Evolutionary conservation across 139 green algal species (phyloP).

Genomic region (Coelastrella sp.): DNA sequence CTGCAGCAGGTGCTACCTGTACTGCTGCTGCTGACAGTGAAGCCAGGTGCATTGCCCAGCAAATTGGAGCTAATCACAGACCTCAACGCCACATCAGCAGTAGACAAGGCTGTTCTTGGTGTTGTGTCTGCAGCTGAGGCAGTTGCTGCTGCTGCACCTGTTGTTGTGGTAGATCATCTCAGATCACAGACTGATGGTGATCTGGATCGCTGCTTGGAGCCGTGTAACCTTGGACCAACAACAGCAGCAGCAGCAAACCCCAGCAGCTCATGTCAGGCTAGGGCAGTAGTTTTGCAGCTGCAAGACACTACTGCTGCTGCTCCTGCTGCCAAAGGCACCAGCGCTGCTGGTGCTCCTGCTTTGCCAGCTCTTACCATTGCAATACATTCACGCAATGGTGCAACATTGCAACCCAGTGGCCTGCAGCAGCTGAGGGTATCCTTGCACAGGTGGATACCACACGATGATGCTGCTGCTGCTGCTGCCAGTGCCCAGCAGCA

Average conservation of each 20-base stretch:
- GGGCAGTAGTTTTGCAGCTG: background rate
- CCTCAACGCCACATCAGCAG: background rate
- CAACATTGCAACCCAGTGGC: background rate
- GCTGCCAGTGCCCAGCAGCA: conserved; percentile 5
- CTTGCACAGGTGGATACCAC: background rate
- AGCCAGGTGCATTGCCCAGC: background rate
- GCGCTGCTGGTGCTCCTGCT: background rate
- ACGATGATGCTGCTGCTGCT: conserved; percentile 5
- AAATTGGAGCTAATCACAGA: background rate
- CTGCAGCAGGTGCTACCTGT: background rate
- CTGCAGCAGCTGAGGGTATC: background rate
- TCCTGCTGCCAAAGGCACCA: background rate
- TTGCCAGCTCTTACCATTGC: background rate
- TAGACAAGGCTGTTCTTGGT: background rate
- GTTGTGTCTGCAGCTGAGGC: background rate
- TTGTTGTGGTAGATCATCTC: background rate
- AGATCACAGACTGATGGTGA: background rate
- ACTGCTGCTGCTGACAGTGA: background rate
- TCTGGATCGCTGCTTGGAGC: background rate
- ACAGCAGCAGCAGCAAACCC: background rate
- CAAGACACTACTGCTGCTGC: background rate
- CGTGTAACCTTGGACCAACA: background rate
- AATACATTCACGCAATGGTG: background rate
- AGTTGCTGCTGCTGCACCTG: conserved; percentile 21
- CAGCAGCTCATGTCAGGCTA: background rate